Conservation (phyloP, 257 asterid genomes). For the Solanum commersonii region DNA sequence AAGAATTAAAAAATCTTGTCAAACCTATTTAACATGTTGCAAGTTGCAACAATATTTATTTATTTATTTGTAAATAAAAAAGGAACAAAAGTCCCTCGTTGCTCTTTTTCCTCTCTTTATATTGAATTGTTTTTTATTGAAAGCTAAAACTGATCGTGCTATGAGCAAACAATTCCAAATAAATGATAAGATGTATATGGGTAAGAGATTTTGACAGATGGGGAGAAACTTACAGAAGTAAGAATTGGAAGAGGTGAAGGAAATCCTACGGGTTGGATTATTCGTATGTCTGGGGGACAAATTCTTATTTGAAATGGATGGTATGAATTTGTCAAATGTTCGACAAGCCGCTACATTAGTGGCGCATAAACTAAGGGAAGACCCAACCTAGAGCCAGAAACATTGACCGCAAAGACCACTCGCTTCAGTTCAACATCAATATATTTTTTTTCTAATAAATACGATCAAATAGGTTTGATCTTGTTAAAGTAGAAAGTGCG, state of each 20-base stretch:
- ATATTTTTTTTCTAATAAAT: background rate
- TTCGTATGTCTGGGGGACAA: accelerated
- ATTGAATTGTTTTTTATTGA: background rate
- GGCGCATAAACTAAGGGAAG: background rate
- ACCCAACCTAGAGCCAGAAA: too few species aligned
- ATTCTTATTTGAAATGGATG: too few species aligned
- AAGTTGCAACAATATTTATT: background rate
- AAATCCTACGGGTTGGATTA: too few species aligned
- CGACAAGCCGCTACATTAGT: background rate
- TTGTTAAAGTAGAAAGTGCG: background rate
- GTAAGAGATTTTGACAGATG: too few species aligned
- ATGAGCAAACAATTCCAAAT: too few species aligned
- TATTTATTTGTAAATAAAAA: background rate
- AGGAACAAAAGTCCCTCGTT: background rate
- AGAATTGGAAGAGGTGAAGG: too few species aligned
- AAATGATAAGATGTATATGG: too few species aligned
- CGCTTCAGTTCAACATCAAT: background rate
- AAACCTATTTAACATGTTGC: background rate
- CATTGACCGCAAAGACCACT: accelerated
- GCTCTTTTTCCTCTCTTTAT: background rate
- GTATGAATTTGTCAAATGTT: too few species aligned
- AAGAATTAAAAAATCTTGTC: background rate
- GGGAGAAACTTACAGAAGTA: too few species aligned
- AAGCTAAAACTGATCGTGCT: background rate
- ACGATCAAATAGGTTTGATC: background rate